Percentiles rank a stretch among this genome's conserved stretches.
Conservation (phyloP, 176 grass and related monocot species). For the Triticum turgidum region DNA sequence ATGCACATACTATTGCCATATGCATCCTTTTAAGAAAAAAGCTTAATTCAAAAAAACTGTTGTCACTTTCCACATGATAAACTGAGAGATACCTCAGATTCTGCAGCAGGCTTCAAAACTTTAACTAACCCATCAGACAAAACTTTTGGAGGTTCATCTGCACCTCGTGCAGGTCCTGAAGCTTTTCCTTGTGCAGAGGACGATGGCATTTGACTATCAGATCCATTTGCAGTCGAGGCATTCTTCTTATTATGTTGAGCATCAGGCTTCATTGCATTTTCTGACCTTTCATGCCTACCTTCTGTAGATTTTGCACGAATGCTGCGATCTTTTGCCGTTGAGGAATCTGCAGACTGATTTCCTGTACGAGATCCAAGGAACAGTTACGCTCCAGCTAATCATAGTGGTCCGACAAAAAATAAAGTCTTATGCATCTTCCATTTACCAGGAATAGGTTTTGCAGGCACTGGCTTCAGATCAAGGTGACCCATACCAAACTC, state of each 20-base stretch:
- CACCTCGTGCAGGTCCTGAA: constrained; percentile 48
- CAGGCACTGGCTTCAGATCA: constrained; percentile 66
- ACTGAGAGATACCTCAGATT: constrained; percentile 69
- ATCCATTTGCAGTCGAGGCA: constrained; percentile 50
- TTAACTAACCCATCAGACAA: constrained; percentile 58
- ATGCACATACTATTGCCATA: neutral
- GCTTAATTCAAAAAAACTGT: neutral
- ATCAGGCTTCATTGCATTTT: constrained; percentile 59
- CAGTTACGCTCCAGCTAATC: constrained; percentile 19
- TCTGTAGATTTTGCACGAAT: constrained; percentile 66
- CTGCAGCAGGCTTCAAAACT: constrained; percentile 54
- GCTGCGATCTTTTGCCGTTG: constrained; percentile 53
- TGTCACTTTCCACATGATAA: neutral
- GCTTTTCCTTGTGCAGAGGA: constrained; percentile 49
- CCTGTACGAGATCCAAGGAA: constrained; percentile 46
- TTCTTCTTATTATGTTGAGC: constrained; percentile 62
- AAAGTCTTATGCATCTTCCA: constrained; percentile 13
- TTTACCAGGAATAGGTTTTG: constrained; percentile 71
- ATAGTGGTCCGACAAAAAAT: neutral
- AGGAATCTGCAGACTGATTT: constrained; percentile 59
- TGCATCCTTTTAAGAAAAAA: neutral
- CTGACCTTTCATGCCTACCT: constrained; percentile 69
- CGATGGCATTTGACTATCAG: constrained; percentile 45
- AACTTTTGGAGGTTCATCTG: constrained; percentile 66
- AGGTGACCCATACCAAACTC: constrained; percentile 93